Evolutionary conservation across 345 rosid species (phyloP).

Genomic region (Zanthoxylum bungeanum): DNA sequence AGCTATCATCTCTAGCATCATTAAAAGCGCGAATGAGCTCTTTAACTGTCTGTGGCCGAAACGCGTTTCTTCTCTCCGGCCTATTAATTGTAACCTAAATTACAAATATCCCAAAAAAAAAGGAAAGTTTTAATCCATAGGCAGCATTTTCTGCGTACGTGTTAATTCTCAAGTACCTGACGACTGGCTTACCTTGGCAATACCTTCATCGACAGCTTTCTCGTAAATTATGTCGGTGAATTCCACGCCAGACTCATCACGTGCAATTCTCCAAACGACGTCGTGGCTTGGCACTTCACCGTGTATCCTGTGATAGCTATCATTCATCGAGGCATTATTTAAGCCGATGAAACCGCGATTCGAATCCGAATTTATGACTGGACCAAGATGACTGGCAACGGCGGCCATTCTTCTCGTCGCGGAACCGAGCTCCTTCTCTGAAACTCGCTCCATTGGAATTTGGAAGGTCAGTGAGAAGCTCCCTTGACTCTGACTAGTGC

Average conservation of each 20-base stretch:
- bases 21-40: conserved; percentile 74
- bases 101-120: background rate
- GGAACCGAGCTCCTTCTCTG: conserved; percentile 31
- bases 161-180: background rate
- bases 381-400: conserved; percentile 50
- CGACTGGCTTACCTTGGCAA: conserved; percentile 59
- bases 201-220: conserved; percentile 80
- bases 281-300: conserved; percentile 57
- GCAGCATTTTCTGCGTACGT: background rate
- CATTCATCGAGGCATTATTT: conserved; percentile 40
- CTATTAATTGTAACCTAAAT: conserved; percentile 73
- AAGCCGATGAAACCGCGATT: conserved; percentile 26
- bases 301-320: conserved; percentile 69
- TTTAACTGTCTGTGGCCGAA: conserved; percentile 70
- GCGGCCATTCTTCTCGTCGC: conserved; percentile 51
- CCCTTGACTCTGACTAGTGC: background rate
- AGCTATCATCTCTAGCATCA: conserved; percentile 80
- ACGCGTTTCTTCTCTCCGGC: conserved; percentile 82
- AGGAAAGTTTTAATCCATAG: background rate
- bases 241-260: conserved; percentile 39
- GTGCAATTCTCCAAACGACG: conserved; percentile 57
- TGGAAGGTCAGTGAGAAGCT: conserved; percentile 10
- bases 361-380: conserved; percentile 9
- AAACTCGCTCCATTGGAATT: conserved; percentile 21
- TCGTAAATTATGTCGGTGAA: conserved; percentile 76